A percentile compares a stretch with the other conserved stretches of the same genome.
These are phyloP conservation scores for Trametes sp. DNA, from an alignment of 1,284 basidiomycete species.

Conservation along the genomic window DNA sequence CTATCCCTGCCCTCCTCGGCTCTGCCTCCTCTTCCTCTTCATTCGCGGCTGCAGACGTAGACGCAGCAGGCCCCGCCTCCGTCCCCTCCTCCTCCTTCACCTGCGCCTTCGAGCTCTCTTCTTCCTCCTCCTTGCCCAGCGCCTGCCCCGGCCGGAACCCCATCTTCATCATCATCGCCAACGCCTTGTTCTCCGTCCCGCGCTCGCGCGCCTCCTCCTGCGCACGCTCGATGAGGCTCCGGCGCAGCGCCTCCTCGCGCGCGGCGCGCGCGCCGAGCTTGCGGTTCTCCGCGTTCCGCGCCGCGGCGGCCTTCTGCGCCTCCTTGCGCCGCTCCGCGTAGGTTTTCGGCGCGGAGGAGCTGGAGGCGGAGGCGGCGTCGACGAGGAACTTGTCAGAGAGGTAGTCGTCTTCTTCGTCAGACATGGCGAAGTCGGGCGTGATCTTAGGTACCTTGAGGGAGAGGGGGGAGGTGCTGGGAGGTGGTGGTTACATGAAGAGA, in stretches of 20 bases:
- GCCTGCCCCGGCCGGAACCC: slow-evolving; percentile 84
- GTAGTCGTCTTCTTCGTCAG: slow-evolving; percentile 83
- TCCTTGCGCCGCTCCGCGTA: slow-evolving; percentile 76
- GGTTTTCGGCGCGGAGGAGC: slow-evolving; percentile 52
- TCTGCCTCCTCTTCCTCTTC: slow-evolving; percentile 19
- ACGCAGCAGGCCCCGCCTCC: slow-evolving; percentile 50
- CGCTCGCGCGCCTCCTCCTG: slow-evolving; percentile 63
- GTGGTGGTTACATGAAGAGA: slow-evolving; percentile 11
- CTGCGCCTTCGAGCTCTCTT: slow-evolving; percentile 54
- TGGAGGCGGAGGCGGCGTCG: slow-evolving; percentile 44
- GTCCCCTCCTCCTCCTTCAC: slow-evolving; percentile 70
- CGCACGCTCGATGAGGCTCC: slow-evolving; percentile 79
- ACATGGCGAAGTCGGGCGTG: slow-evolving; percentile 47
- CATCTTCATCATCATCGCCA: slow-evolving; percentile 91
- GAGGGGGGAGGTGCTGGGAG: neutral
- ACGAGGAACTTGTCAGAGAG: slow-evolving; percentile 84
- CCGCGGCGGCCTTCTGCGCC: slow-evolving; percentile 58
- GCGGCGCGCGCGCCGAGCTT: slow-evolving; percentile 77
- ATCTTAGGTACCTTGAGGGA: neutral
- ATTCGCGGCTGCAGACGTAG: neutral
- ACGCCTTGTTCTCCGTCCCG: slow-evolving; percentile 66
- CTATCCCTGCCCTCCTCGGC: slow-evolving; percentile 27
- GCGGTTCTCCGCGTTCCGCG: slow-evolving; percentile 71
- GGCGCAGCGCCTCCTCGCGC: slow-evolving; percentile 76
- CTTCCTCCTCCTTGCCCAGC: slow-evolving; percentile 56